Base-by-base conservation (phyloP, 768 basidiomycete species). In the Russula dissimulans region DNA sequence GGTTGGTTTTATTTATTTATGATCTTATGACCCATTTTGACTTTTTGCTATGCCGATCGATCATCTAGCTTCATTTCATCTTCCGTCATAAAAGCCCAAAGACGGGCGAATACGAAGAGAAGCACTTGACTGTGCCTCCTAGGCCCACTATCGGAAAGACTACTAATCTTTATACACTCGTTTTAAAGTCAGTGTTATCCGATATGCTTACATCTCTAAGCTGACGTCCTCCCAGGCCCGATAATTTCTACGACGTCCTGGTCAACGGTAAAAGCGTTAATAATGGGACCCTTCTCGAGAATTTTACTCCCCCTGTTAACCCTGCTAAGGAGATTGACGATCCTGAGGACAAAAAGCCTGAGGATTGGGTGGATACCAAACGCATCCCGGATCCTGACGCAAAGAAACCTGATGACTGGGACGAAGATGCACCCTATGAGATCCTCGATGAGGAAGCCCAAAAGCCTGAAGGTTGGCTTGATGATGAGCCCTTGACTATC, bases 71-170 rank as follows among this genome's bases (percentile, higher is more conserved):
- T 53, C 97, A 99, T 81, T 97, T 99, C 76, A 99, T 99, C 77
- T 95, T 99, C 91, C 91, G 94, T 68, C 89, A 97, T 81, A 85
- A 87, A 78, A 95, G 84, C 79, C 95, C 97, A 39, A 81, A 88
- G 68, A 91, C 89, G 47, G 91, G 91, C 67, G 92, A 93, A 69
- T 83, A 81, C 65, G 97, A 98, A 75, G 97, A 99, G 83, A 98
- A 99, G 75, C 97, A 99, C 75, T 85, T 98, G 61, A 82, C 78
- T 55, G 71, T 79, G 60, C 79, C 94, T 63, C 95, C 93, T 61
- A 80, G 79, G 59, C 95, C 95, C 49, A 77, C 85, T 64, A 92
- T 95, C 68, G 87, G 86, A 73, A 97, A 95, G 78, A 77, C 83
- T 56, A 90, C 94, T 65, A 92, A 94, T 71, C 80, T 99, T 61